These are phyloP conservation scores for Tolypocladium ophioglossoides DNA, from an alignment of 2,329 filamentous ascomycete species.

Conservation along the genomic window DNA sequence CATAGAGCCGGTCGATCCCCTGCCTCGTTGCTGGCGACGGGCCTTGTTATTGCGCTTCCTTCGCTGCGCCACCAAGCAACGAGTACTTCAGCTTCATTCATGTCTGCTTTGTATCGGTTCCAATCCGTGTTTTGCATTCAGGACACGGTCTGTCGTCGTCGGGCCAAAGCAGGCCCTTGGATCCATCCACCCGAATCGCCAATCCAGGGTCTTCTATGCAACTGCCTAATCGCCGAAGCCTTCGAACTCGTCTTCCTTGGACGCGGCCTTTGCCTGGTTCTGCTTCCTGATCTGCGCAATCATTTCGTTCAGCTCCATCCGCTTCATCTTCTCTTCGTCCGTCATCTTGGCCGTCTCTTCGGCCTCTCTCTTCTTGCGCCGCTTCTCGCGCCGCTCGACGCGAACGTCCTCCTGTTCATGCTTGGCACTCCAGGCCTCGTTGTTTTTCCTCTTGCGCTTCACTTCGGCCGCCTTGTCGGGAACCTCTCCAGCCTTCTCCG, in stretches of 20 bases:
- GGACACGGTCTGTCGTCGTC: too few relatives aligned
- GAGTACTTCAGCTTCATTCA: neutral
- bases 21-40: too few relatives aligned
- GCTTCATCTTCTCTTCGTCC: conserved; percentile 55
- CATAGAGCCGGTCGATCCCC: too few relatives aligned
- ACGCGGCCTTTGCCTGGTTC: conserved; percentile 34
- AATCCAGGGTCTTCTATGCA: neutral
- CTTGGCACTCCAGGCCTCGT: conserved; percentile 65
- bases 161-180: neutral
- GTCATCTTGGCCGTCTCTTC: conserved; percentile 55
- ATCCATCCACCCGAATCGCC: neutral
- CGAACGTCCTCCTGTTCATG: conserved; percentile 54
- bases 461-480: conserved; percentile 29
- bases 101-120: too few relatives aligned
- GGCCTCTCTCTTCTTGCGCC: conserved; percentile 51
- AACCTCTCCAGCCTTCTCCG: conserved; percentile 27
- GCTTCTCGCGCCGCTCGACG: conserved; percentile 52
- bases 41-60: too few relatives aligned
- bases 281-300: conserved; percentile 51
- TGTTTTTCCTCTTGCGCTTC: conserved; percentile 48
- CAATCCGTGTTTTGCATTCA: too few relatives aligned
- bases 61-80: too few relatives aligned
- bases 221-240: conserved; percentile 42
- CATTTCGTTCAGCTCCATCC: conserved; percentile 52
- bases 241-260: conserved; percentile 42